Evolutionary conservation across 495 filamentous ascomycete genomes (phyloP).

Genomic region (Penicillium antarcticum): DNA sequence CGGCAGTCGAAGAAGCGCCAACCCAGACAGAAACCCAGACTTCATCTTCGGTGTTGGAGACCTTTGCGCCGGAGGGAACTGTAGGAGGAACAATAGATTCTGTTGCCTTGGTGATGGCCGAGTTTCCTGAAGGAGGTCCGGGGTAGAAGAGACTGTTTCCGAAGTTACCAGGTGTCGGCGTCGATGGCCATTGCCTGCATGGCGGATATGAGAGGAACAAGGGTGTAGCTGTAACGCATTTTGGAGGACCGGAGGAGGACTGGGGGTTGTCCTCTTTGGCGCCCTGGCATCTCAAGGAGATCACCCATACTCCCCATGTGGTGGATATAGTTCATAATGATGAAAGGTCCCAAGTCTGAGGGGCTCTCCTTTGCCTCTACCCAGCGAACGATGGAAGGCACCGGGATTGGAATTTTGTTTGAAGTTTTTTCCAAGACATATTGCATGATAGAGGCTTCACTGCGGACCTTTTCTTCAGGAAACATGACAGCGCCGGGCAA

Average conservation of each 20-base stretch:
- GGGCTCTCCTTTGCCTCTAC: no score
- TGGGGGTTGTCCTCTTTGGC: no score
- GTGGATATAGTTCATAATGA: no score
- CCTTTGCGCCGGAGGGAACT: conserved; percentile 4
- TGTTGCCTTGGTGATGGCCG: conserved; percentile 19
- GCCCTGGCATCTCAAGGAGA: no score
- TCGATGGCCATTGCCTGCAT: conserved; percentile 9
- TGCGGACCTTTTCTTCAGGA: no score
- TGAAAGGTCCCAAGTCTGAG: no score
- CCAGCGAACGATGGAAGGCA: no score
- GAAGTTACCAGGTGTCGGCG: conserved; percentile 14
- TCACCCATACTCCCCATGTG: no score
- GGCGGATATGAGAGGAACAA: conserved; percentile 7
- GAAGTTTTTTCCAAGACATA: no score
- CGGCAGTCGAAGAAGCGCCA: conserved; percentile 7
- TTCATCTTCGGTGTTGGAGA: conserved; percentile 4
- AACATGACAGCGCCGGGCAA: no score
- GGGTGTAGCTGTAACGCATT: conserved; percentile 10
- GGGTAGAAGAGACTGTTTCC: conserved; percentile 16
- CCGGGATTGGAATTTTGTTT: no score
- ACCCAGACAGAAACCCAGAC: conserved; percentile 20
- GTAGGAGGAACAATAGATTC: conserved; percentile 15
- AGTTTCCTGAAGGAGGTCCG: conserved; percentile 9
- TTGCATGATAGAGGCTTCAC: no score
- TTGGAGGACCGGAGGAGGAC: neutral